A percentile compares a stretch with the other conserved stretches of the same genome.
These are phyloP conservation scores for Tetrapisispora nanseiensis DNA, from an alignment of 805 yeast genomes.

Conservation along the genomic window DNA sequence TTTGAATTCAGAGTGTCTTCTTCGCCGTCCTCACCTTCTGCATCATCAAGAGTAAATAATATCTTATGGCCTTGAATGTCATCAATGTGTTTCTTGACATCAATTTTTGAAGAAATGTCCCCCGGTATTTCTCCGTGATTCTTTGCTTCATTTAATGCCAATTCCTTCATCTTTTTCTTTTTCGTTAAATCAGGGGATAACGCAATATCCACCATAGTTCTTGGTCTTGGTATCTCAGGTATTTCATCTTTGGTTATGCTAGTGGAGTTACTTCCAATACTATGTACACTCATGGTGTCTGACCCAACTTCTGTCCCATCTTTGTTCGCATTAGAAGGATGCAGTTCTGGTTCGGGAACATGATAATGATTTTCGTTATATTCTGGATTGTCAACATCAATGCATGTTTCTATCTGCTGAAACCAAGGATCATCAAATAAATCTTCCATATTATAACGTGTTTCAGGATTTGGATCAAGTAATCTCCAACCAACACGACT, in stretches of 20 bases:
- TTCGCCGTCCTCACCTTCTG: conserved; percentile 3
- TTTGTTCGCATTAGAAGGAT: background rate
- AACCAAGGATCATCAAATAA: conserved; percentile 61
- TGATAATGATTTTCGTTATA: background rate
- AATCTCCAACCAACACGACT: conserved; percentile 68
- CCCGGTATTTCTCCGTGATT: background rate
- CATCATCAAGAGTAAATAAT: conserved; percentile 8
- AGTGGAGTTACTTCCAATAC: background rate
- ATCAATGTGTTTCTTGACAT: background rate
- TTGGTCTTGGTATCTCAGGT: conserved; percentile 6
- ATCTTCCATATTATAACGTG: conserved; percentile 45
- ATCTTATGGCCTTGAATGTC: conserved; percentile 4
- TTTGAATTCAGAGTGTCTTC: background rate
- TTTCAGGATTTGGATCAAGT: conserved; percentile 49
- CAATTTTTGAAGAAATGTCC: no score
- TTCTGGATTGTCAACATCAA: conserved; percentile 11
- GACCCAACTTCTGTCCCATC: background rate
- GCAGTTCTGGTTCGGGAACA: conserved; percentile 2
- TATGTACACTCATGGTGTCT: background rate
- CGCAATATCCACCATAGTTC: conserved; percentile 23
- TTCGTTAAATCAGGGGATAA: conserved; percentile 7
- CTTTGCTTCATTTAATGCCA: background rate
- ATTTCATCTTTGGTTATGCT: background rate
- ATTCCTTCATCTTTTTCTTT: conserved; percentile 3
- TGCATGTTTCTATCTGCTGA: conserved; percentile 46